Evolutionary conservation across 352 stramenopile genomes (phyloP), one percentile per base, ranked within the genome.

Genomic region (Globisporangium acanthophoron): DNA sequence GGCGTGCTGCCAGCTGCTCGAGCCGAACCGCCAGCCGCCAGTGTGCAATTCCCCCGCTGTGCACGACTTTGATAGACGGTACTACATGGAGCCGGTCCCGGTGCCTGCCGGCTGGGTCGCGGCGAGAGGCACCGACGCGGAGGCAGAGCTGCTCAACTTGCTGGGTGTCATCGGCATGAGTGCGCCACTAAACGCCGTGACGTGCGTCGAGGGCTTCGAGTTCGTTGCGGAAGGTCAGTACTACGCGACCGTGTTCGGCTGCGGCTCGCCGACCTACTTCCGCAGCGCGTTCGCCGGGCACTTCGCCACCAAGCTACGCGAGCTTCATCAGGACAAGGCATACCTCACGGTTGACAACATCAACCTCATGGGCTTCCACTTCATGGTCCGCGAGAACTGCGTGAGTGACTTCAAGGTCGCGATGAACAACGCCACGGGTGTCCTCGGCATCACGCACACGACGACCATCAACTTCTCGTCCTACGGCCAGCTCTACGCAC

Each of bases 141-240:
- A 88, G 29, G 54, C 58, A 0, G 74, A 80, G 43, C 55, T 84
- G 0, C 59, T 78, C 12, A 59, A 71, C 27, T 50, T 88, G 3
- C 58, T 88, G 0, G 57, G 73, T n/a, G 74, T 88, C 33, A 78
- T 88, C 61, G 76, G 72, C 66, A 73, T 72, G 56, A 85, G 78
- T 39, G 62, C 63, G 1, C 78, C 76, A 6, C 56, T 82, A 6
- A 74, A 59, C 0, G 53, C 52, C 1, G 60, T 80, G 29, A 65
- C 77, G 4, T 88, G 78, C 46, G 72, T 85, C 41, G 74, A 84
- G 50, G 76, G 67, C 5, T 80, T 88, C 39, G 35, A 73, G 33
- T 58, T 55, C 5, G 68, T 57, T 33, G 71, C 66, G 5, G 20
- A 57, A 3, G 66, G 63, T 2, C 33, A 29, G 20, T 69, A 80